phyloP scores from a whole-genome alignment of 768 basidiomycete genomes.

The Calocybe cyanea region DNA sequence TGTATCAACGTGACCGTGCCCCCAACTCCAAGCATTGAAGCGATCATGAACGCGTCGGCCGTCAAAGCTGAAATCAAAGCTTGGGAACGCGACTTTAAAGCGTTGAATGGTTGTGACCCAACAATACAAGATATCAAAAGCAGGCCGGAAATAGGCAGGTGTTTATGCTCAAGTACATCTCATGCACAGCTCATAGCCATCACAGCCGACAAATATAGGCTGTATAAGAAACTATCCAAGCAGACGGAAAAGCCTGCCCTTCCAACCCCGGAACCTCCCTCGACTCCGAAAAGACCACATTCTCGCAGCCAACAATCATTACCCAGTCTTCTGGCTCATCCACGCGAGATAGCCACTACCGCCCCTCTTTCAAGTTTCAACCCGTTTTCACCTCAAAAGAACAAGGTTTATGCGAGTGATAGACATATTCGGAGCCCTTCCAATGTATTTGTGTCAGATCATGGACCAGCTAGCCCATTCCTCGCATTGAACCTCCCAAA shows the following conservation, averaged over 20 bases:
- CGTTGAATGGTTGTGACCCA: constrained; percentile 51
- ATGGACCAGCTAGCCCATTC: constrained; percentile 37
- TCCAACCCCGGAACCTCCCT: constrained; percentile 25
- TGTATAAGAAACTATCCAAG: constrained; percentile 75
- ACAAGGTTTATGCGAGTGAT: constrained; percentile 44
- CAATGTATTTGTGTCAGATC: constrained; percentile 40
- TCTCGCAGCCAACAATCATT: constrained; percentile 23
- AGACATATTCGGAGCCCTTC: constrained; percentile 20
- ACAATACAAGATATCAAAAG: constrained; percentile 69
- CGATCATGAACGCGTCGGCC: constrained; percentile 40
- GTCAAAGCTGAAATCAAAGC: constrained; percentile 69
- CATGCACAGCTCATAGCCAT: constrained; percentile 12
- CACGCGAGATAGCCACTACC: constrained; percentile 50
- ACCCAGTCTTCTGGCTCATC: constrained; percentile 33
- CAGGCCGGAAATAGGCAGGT: constrained; percentile 58
- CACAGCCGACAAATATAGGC: constrained; percentile 75
- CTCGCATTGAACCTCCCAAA: constrained; percentile 25
- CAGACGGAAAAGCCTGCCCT: constrained; percentile 20
- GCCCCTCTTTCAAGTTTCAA: constrained; percentile 58
- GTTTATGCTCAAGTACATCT: constrained; percentile 6
- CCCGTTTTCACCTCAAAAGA: constrained; percentile 78
- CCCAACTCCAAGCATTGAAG: too few species aligned
- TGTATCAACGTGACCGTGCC: constrained; percentile 15
- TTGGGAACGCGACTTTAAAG: constrained; percentile 72
- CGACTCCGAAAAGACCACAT: constrained; percentile 33